Percentiles rank a stretch among this genome's conserved stretches.
Conservation (phyloP, 2,329 filamentous ascomycete genomes). For the Aspergillus sp. region DNA sequence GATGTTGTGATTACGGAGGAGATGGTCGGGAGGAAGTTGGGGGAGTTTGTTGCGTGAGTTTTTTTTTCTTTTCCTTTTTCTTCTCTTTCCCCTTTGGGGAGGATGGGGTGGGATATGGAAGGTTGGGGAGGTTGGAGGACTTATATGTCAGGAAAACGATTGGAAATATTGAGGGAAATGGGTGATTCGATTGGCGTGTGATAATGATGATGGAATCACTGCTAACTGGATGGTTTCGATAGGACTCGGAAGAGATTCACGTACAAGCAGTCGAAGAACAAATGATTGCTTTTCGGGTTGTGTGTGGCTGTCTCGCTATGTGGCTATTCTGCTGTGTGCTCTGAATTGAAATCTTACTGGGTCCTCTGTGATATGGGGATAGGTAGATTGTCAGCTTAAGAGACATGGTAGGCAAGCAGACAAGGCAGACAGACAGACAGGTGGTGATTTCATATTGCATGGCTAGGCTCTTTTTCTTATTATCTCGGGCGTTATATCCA, state of each 20-base stretch:
- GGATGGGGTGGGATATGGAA: not conserved
- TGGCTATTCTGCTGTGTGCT: too few relatives aligned
- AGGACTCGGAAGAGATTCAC: slow-evolving; percentile 69
- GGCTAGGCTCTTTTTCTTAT: too few relatives aligned
- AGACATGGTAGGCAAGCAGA: too few relatives aligned
- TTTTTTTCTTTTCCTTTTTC: not conserved
- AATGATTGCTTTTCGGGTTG: slow-evolving; percentile 39
- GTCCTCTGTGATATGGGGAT: too few relatives aligned
- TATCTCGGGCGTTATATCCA: too few relatives aligned
- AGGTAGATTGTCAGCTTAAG: not conserved
- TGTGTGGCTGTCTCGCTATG: not conserved
- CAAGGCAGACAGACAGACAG: too few relatives aligned
- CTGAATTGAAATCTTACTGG: too few relatives aligned
- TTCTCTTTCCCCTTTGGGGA: too few relatives aligned
- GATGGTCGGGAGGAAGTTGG: slow-evolving; percentile 94
- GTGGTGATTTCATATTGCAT: too few relatives aligned
- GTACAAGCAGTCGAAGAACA: slow-evolving; percentile 73
- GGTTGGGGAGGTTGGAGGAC: not conserved
- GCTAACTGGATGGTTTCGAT: slow-evolving; percentile 3
- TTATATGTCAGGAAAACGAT: not conserved
- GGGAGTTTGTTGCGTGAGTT: slow-evolving; percentile 85
- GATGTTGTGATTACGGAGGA: slow-evolving; percentile 86
- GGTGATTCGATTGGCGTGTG: not conserved
- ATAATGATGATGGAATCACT: not conserved
- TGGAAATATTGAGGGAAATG: not conserved